Base-by-base conservation (phyloP, 169 alveolate species). In the Cystoisospora suis region DNA sequence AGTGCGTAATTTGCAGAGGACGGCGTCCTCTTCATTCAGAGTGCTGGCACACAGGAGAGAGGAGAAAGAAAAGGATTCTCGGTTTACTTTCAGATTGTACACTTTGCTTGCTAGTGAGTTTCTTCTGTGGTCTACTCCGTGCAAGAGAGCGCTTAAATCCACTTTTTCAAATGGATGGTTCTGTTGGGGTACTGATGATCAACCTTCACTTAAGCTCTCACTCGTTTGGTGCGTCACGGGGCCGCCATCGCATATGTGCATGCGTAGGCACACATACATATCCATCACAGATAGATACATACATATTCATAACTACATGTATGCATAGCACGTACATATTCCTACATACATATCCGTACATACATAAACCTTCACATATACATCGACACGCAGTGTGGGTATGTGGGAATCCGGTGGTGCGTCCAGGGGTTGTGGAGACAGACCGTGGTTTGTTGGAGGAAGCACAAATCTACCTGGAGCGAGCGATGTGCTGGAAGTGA, bases 361-460 rank as follows among this genome's bases (percentile, higher is more conserved):
- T 38, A 38, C 27, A 72, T 27, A 34, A 0, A 6, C 83, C n/a
- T 3, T 9, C 23, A 34, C 27, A 5, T 15, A 0, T 72, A 0
- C 23, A 0, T 15, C 34, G 56, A 1, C 29, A 72, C n/a, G 75
- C 53, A 72, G 56, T 9, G 12, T 7, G 83, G 9, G 32, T 36
- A 29, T 17, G 29, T 34, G 45, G 7, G 5, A 3, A 3, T 49
- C 29, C 72, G 72, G 72, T 7, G n/a, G 75, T 65, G 0, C 42
- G 5, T n/a, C 7, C 83, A 72, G 83, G 83, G 4, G 83, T 72
- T 38, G 83, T 72, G 58, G 83, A 72, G 56, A 32, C 83, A 3
- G 83, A 72, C 45, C 83, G 83, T 38, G 47, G 45, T 6, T 40
- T 15, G 15, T 3, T 36, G 23, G 53, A 27, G 45, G 42, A 34